Conservation (phyloP, 106 monocot genomes). For the Platanthera zijinensis region DNA sequence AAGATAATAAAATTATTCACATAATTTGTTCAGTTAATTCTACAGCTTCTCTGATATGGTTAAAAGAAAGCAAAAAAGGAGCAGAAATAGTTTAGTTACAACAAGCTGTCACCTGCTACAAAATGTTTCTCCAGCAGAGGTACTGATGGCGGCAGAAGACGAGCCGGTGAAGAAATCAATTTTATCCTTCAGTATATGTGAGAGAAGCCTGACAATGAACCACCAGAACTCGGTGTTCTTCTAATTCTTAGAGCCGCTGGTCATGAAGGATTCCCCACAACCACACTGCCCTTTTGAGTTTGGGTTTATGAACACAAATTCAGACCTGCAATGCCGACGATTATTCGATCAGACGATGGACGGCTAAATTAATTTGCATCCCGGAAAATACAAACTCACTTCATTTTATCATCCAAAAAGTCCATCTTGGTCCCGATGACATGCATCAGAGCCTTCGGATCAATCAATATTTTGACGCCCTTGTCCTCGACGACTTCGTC, state of each 20-base stretch:
- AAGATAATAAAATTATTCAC: background rate
- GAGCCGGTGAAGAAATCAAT: background rate
- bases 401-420: conserved; percentile 84
- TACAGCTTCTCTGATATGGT: background rate
- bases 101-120: background rate
- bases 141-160: background rate
- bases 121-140: background rate
- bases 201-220: background rate
- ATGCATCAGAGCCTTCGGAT: conserved; percentile 94
- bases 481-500: conserved; percentile 91
- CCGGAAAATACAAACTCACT: conserved; percentile 24
- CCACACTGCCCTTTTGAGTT: conserved; percentile 82
- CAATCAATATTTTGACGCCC: conserved; percentile 85
- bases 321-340: conserved; percentile 28
- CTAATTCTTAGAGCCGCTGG: conserved; percentile 17
- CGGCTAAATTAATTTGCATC: background rate
- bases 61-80: background rate
- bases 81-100: background rate
- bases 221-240: conserved; percentile 9
- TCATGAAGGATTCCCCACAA: conserved; percentile 84
- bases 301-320: conserved; percentile 73
- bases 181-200: background rate
- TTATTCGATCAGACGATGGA: background rate
- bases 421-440: conserved; percentile 96
- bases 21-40: background rate